Percentiles rank a stretch among this genome's conserved stretches.
Conservation (phyloP, 75 land plant genomes). For the Sequoia sempervirens region DNA sequence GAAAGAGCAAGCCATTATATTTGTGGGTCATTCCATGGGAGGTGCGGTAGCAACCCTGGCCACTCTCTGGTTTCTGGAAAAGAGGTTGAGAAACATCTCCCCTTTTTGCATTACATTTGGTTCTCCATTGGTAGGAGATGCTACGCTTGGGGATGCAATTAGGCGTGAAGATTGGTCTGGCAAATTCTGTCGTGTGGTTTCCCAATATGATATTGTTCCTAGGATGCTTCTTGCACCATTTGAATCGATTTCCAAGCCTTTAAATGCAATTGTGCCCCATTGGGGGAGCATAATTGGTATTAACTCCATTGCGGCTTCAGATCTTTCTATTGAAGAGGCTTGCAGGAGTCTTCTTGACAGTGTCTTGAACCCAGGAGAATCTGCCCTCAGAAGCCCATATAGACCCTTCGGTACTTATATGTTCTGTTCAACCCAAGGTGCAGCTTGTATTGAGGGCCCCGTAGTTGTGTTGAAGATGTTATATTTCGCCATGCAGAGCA, state of each 20-base stretch:
- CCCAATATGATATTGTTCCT: conserved; percentile 47
- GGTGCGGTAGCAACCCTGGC: conserved; percentile 4
- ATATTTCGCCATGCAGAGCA: not conserved
- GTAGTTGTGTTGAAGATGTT: conserved; percentile 51
- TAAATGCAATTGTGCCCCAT: conserved; percentile 19
- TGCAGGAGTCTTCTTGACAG: not conserved
- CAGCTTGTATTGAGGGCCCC: not conserved
- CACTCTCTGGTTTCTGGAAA: not conserved
- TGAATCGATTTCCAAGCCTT: not conserved
- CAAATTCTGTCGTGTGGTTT: conserved; percentile 40
- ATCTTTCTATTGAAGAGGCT: not conserved
- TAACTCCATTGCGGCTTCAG: not conserved
- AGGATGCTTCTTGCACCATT: conserved; percentile 48
- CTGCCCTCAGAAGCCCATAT: conserved; percentile 23
- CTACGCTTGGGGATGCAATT: conserved; percentile 22
- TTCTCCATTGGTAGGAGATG: too few relatives aligned
- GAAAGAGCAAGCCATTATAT: not conserved
- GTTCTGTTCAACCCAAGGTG: conserved; percentile 30
- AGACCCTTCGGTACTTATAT: conserved; percentile 50
- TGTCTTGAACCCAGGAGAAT: conserved; percentile 6
- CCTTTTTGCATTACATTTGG: not conserved
- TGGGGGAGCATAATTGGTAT: conserved; percentile 3
- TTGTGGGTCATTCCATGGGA: conserved; percentile 7
- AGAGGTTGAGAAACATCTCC: not conserved
- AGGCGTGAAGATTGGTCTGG: conserved; percentile 47